Evolutionary conservation across 306 rosid genomes (phyloP).

Genomic region (Quercus berberidifolia): DNA sequence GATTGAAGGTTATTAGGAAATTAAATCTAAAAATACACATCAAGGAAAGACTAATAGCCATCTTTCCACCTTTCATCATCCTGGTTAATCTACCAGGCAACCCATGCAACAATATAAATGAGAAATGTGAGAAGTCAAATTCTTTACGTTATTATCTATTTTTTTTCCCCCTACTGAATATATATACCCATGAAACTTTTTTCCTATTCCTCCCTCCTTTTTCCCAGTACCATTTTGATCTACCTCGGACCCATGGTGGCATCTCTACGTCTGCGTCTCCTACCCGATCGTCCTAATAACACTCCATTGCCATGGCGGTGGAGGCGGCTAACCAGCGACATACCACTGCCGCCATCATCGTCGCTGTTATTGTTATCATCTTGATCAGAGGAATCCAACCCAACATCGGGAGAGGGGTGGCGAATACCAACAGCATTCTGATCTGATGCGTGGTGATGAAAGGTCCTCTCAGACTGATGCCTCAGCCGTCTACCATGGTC

Average conservation of each 20-base stretch:
- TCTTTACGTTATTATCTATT: conserved; percentile 35
- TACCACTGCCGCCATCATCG: conserved; percentile 35
- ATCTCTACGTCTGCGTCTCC: conserved; percentile 82
- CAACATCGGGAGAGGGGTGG: conserved; percentile 35
- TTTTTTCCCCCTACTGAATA: conserved; percentile 30
- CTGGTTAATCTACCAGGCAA: neutral
- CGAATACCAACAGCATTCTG: conserved; percentile 30
- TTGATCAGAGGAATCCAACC: conserved; percentile 49
- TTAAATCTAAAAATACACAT: conserved; percentile 26
- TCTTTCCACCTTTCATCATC: conserved; percentile 35
- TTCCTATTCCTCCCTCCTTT: conserved; percentile 59
- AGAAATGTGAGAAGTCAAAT: conserved; percentile 36
- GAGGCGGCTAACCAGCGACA: conserved; percentile 74
- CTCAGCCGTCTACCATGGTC: conserved; percentile 56
- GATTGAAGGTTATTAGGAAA: conserved; percentile 35
- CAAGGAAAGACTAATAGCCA: conserved; percentile 33
- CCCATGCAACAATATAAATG: conserved; percentile 14
- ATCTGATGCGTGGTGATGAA: conserved; percentile 35
- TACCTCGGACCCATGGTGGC: conserved; percentile 26
- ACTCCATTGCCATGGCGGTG: conserved; percentile 61
- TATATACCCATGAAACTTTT: conserved; percentile 42
- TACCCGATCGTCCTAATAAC: conserved; percentile 65
- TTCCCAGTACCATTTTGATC: conserved; percentile 24
- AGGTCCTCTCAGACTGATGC: conserved; percentile 42
- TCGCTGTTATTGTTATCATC: conserved; percentile 38